Conservation (phyloP, 176 grass and related monocot genomes). For the Musa troglodytarum region DNA sequence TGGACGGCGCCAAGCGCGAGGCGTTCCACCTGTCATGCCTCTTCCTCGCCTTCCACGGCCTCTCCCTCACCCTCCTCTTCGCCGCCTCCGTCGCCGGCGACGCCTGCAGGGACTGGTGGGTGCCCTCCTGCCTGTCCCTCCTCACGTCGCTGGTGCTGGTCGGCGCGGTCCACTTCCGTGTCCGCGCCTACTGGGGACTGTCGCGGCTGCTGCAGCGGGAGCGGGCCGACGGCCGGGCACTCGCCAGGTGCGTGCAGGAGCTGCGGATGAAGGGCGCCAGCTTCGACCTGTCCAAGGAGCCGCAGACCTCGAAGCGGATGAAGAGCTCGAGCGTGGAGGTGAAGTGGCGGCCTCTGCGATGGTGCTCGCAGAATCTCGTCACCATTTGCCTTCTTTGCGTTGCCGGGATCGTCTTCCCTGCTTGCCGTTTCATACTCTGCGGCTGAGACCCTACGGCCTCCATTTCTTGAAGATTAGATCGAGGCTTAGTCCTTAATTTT, state of each 20-base stretch:
- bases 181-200: constrained; percentile 59
- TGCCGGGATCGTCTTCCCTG: constrained; percentile 35
- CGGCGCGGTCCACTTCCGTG: constrained; percentile 43
- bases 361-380: constrained; percentile 60
- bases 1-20: constrained; percentile 46
- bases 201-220: constrained; percentile 43
- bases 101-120: constrained; percentile 61
- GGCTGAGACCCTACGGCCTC: constrained; percentile 17
- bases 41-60: constrained; percentile 82
- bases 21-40: constrained; percentile 76
- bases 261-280: constrained; percentile 50
- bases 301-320: constrained; percentile 47
- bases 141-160: constrained; percentile 61
- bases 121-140: constrained; percentile 47
- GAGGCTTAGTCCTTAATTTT: no score
- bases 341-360: constrained; percentile 48
- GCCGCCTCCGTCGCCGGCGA: constrained; percentile 34
- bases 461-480: not conserved
- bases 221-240: constrained; percentile 51
- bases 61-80: constrained; percentile 72
- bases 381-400: constrained; percentile 53
- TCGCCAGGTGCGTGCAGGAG: constrained; percentile 68
- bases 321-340: constrained; percentile 81
- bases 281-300: constrained; percentile 87
- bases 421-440: constrained; percentile 61